phyloP scores from a whole-genome alignment of 2,329 filamentous ascomycete species.

The Ophiocordyceps camponoti-saundersi region DNA sequence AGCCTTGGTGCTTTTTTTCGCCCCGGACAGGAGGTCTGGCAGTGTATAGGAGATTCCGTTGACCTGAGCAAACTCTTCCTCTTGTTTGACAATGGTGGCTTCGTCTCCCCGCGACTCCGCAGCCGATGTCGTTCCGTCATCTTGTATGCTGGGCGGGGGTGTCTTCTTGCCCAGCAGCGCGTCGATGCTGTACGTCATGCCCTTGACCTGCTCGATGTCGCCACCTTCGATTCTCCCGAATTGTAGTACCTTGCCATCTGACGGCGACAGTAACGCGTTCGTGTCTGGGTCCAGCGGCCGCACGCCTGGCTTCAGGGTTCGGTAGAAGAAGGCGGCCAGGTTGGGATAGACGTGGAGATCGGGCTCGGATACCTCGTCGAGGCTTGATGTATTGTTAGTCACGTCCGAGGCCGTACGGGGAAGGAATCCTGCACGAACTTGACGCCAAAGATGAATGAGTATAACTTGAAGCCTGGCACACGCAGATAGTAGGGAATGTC shows the following conservation, averaged over 20 bases:
- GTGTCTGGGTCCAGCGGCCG: constrained; percentile 71
- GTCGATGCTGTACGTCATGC: constrained; percentile 93
- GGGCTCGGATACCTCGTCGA: constrained; percentile 73
- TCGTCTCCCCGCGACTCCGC: constrained; percentile 28
- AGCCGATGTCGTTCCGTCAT: constrained; percentile 7
- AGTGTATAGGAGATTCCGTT: constrained; percentile 95
- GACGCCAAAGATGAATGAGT: constrained; percentile 83
- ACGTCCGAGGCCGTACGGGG: background rate
- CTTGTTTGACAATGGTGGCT: constrained; percentile 54
- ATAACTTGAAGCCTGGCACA: constrained; percentile 79
- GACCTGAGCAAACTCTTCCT: constrained; percentile 84
- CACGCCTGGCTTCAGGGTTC: constrained; percentile 73
- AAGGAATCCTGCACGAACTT: constrained; percentile 24
- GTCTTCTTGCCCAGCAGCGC: constrained; percentile 63
- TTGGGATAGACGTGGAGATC: constrained; percentile 87
- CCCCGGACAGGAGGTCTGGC: constrained; percentile 72
- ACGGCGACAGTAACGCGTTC: constrained; percentile 68
- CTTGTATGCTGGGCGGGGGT: constrained; percentile 35
- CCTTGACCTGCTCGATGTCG: constrained; percentile 96
- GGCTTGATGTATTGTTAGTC: constrained; percentile 21
- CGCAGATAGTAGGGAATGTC: constrained; percentile 77
- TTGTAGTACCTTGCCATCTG: constrained; percentile 81
- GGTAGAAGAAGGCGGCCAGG: constrained; percentile 92
- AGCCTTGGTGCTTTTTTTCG: constrained; percentile 23
- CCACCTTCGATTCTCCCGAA: constrained; percentile 84